Percentiles rank a stretch among this genome's conserved stretches.
Evolutionary conservation across 1,139 yeast genomes (phyloP).

Genomic region (Arxiozyma telluris): DNA sequence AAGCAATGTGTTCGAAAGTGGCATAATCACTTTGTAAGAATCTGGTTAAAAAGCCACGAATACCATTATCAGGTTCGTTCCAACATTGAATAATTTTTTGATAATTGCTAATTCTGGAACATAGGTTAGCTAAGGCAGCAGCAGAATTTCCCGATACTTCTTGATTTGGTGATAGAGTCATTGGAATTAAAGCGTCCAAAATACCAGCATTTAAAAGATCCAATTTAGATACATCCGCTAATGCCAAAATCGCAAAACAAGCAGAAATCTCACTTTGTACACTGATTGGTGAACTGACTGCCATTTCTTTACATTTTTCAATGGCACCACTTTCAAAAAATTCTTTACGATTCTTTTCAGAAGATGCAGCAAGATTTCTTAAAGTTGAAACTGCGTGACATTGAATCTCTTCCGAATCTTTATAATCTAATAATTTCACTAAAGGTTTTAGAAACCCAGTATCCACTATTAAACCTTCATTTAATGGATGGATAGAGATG

Average conservation of each 20-base stretch:
- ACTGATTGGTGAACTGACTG: constrained; percentile 71
- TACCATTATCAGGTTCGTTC: constrained; percentile 76
- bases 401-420: constrained; percentile 90
- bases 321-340: constrained; percentile 94
- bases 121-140: constrained; percentile 92
- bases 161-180: constrained; percentile 78
- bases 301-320: constrained; percentile 82
- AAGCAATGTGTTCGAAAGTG: constrained; percentile 96
- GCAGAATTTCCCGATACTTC: constrained; percentile 99
- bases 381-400: constrained; percentile 96
- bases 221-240: constrained; percentile 90
- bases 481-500: constrained; percentile 90
- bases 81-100: constrained; percentile 72
- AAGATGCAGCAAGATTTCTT: constrained; percentile 90
- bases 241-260: constrained; percentile 90
- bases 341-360: constrained; percentile 86
- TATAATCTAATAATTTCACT: constrained; percentile 73
- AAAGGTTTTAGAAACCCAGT: constrained; percentile 92
- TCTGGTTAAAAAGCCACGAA: constrained; percentile 70
- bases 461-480: constrained; percentile 89
- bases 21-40: constrained; percentile 80
- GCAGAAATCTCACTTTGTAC: constrained; percentile 97
- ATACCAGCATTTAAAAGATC: constrained; percentile 78
- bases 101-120: constrained; percentile 74
- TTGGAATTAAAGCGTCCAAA: constrained; percentile 80